These are phyloP conservation scores for Cystofilobasidium bisporidii DNA, from an alignment of 768 basidiomycete genomes.

Conservation along the genomic window DNA sequence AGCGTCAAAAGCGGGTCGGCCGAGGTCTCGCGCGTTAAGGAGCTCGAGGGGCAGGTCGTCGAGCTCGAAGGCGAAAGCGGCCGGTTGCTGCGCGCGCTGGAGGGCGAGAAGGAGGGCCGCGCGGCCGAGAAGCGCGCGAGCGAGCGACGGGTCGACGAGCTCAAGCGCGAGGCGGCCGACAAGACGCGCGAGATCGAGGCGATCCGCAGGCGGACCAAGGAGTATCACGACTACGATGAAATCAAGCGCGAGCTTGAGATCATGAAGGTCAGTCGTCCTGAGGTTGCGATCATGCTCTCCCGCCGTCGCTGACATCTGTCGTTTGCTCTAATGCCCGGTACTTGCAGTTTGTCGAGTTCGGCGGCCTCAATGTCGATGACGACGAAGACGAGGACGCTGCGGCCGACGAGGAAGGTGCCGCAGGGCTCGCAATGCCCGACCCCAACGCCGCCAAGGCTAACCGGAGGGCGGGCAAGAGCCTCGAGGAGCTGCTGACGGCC, in stretches of 20 bases:
- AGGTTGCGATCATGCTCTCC: no score
- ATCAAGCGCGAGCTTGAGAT: constrained; percentile 96
- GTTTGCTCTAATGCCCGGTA: no score
- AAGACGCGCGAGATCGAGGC: constrained; percentile 57
- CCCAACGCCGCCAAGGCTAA: constrained; percentile 82
- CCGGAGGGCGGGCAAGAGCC: constrained; percentile 57
- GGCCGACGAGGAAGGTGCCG: constrained; percentile 33
- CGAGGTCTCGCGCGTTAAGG: constrained; percentile 55
- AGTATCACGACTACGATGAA: constrained; percentile 84
- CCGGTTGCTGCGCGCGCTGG: constrained; percentile 55
- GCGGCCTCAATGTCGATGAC: constrained; percentile 68
- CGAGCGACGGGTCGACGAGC: constrained; percentile 53
- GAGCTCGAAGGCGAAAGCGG: constrained; percentile 70
- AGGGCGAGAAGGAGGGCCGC: constrained; percentile 43
- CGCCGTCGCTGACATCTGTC: no score
- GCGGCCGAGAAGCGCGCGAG: constrained; percentile 54
- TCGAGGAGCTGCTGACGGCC: constrained; percentile 79
- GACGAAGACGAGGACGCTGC: constrained; percentile 53
- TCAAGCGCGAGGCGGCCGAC: constrained; percentile 48
- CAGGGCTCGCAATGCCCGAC: constrained; percentile 52
- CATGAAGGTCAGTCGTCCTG: constrained; percentile 98
- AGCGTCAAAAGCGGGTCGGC: constrained; percentile 70
- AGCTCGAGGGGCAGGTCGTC: constrained; percentile 61
- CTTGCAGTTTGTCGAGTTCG: constrained; percentile 94
- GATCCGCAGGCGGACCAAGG: constrained; percentile 58